These are phyloP conservation scores for Fusarium fracticaudum DNA, from an alignment of 2,329 filamentous ascomycete genomes.

Conservation along the genomic window DNA sequence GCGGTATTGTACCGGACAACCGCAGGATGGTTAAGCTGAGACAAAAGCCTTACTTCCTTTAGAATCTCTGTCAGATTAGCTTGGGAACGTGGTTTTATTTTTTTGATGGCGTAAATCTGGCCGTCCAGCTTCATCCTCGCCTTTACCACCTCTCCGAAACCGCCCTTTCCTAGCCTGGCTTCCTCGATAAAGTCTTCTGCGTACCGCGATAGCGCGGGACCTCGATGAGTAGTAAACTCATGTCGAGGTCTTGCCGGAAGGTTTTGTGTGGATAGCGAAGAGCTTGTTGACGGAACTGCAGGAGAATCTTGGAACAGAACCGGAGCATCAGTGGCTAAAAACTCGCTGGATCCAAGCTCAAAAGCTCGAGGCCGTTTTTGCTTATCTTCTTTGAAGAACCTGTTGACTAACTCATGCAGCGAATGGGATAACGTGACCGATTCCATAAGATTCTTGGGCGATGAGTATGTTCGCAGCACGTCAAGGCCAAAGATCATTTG, in stretches of 20 bases:
- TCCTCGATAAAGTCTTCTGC: slow-evolving; percentile 90
- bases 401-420: slow-evolving; percentile 80
- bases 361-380: slow-evolving; percentile 89
- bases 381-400: slow-evolving; percentile 85
- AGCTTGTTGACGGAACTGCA: slow-evolving; percentile 53
- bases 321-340: slow-evolving; percentile 71
- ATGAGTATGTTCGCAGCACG: slow-evolving; percentile 79
- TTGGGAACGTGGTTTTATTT: slow-evolving; percentile 85
- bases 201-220: slow-evolving; percentile 75
- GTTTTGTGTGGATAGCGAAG: slow-evolving; percentile 53
- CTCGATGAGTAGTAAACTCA: slow-evolving; percentile 66
- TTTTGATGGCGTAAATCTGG: slow-evolving; percentile 95
- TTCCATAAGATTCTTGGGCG: slow-evolving; percentile 78
- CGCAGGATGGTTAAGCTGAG: slow-evolving; percentile 88
- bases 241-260: slow-evolving; percentile 63
- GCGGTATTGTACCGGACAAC: slow-evolving; percentile 93
- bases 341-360: slow-evolving; percentile 71
- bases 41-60: slow-evolving; percentile 87
- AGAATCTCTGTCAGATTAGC: slow-evolving; percentile 83
- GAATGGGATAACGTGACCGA: slow-evolving; percentile 77
- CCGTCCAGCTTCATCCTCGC: slow-evolving; percentile 94
- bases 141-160: slow-evolving; percentile 96
- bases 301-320: slow-evolving; percentile 60
- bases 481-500: slow-evolving; percentile 94
- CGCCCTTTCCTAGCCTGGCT: slow-evolving; percentile 88